phyloP scores from a whole-genome alignment of 129 eudicot genomes.

The Centaurea solstitialis region DNA sequence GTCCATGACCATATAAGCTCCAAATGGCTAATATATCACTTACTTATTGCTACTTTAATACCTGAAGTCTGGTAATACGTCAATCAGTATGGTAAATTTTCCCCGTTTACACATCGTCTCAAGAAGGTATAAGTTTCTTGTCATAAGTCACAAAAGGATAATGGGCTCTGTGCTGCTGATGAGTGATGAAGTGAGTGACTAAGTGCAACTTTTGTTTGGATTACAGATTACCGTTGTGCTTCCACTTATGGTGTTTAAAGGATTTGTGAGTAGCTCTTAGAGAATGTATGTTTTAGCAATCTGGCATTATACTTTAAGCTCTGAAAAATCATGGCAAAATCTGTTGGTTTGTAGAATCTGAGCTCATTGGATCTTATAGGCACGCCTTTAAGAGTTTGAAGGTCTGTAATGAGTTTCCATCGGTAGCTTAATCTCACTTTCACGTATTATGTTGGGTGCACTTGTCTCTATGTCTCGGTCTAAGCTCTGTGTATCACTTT shows the following conservation, averaged over 20 bases:
- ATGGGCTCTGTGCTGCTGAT: neutral
- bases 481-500: neutral
- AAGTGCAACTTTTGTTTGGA: too few species aligned
- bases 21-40: neutral
- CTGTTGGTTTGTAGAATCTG: neutral
- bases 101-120: neutral
- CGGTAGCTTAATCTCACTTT: neutral
- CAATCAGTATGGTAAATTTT: neutral
- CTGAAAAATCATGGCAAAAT: neutral
- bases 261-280: neutral
- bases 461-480: neutral
- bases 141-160: neutral
- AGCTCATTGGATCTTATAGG: too few species aligned
- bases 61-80: neutral
- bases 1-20: neutral
- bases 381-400: neutral
- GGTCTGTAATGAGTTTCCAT: neutral
- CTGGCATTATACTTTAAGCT: neutral
- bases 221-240: too few species aligned
- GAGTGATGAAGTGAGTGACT: neutral
- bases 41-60: neutral
- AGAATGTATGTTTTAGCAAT: neutral
- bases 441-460: neutral
- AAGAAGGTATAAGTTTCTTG: neutral
- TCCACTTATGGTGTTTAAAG: too few species aligned